These are phyloP conservation scores for Mycena maculata DNA, from an alignment of 768 basidiomycete genomes.

Conservation along the genomic window DNA sequence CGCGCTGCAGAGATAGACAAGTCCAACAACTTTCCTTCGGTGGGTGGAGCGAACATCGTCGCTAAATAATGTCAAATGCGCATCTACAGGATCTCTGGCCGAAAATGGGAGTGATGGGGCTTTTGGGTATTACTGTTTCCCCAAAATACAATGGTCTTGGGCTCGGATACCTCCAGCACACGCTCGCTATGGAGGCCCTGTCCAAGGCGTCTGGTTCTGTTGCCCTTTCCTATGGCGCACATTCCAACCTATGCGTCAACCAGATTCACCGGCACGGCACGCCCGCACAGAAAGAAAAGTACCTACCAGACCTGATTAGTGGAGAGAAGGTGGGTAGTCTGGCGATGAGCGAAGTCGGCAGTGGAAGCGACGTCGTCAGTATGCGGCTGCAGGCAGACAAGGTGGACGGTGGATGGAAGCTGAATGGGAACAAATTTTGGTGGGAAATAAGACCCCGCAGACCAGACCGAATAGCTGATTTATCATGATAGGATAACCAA, in stretches of 20 bases:
- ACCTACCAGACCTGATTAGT: slow-evolving; percentile 81
- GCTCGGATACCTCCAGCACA: slow-evolving; percentile 88
- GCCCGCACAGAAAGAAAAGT: slow-evolving; percentile 83
- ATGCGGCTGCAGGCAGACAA: slow-evolving; percentile 89
- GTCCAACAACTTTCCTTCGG: slow-evolving; percentile 83
- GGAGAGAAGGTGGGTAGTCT: slow-evolving; percentile 90
- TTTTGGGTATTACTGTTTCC: slow-evolving; percentile 88
- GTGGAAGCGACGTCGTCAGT: slow-evolving; percentile 95
- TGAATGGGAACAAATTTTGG: slow-evolving; percentile 97
- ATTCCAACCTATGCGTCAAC: slow-evolving; percentile 90
- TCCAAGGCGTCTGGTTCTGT: slow-evolving; percentile 93
- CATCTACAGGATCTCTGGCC: slow-evolving; percentile 80
- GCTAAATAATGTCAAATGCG: slow-evolving; percentile 8
- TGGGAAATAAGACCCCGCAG: slow-evolving; percentile 47
- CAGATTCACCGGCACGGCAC: slow-evolving; percentile 90
- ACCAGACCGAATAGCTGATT: slow-evolving; percentile 14
- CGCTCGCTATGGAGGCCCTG: slow-evolving; percentile 94
- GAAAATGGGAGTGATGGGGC: slow-evolving; percentile 92
- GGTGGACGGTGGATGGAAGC: slow-evolving; percentile 76
- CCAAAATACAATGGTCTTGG: slow-evolving; percentile 85
- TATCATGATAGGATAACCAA: slow-evolving; percentile 89
- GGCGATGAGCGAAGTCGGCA: slow-evolving; percentile 94
- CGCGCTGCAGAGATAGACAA: slow-evolving; percentile 88
- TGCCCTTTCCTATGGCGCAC: slow-evolving; percentile 91
- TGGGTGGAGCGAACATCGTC: slow-evolving; percentile 47